phyloP scores from a whole-genome alignment of 371 early-diverging fungal species.

The Gilbertella persicaria region DNA sequence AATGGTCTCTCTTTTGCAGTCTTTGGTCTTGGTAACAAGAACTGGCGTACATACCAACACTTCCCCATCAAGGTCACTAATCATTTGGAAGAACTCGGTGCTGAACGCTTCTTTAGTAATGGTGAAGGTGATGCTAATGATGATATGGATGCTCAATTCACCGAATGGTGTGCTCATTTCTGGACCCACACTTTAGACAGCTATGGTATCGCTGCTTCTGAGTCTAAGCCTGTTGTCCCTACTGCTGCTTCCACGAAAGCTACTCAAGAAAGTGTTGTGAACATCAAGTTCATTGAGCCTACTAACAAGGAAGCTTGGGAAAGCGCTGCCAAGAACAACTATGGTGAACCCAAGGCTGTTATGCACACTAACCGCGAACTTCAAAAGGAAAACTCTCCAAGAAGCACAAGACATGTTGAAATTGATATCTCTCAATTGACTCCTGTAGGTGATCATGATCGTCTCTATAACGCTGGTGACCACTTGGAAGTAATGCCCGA shows the following conservation, averaged over 20 bases:
- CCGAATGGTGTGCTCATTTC: slow-evolving; percentile 50
- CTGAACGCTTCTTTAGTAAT: slow-evolving; percentile 38
- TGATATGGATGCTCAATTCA: slow-evolving; percentile 54
- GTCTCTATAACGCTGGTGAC: slow-evolving; percentile 53
- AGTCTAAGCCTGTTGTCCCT: slow-evolving; percentile 37
- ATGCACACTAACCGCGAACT: slow-evolving; percentile 35
- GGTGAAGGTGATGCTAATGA: slow-evolving; percentile 58
- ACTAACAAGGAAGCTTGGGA: slow-evolving; percentile 32
- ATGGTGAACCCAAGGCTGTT: slow-evolving; percentile 32
- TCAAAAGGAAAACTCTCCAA: slow-evolving; percentile 34
- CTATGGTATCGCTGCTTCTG: slow-evolving; percentile 38
- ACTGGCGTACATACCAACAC: slow-evolving; percentile 62
- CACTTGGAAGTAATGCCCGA: slow-evolving; percentile 59
- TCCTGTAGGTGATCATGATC: slow-evolving; percentile 25
- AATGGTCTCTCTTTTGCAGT: slow-evolving; percentile 48
- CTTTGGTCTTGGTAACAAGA: slow-evolving; percentile 60
- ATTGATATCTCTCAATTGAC: slow-evolving; percentile 36
- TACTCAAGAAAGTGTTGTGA: slow-evolving; percentile 11
- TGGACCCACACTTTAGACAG: slow-evolving; percentile 36
- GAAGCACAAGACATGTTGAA: slow-evolving; percentile 54
- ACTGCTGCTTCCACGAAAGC: slow-evolving; percentile 18
- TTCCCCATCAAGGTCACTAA: slow-evolving; percentile 52
- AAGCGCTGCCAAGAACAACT: slow-evolving; percentile 25
- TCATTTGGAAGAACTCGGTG: slow-evolving; percentile 48
- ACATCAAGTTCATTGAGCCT: slow-evolving; percentile 31